A percentile compares a stretch with the other conserved stretches of the same genome.
These are phyloP conservation scores for Aspergillus intermedius DNA, from an alignment of 2,329 filamentous ascomycete genomes.

Conservation along the genomic window DNA sequence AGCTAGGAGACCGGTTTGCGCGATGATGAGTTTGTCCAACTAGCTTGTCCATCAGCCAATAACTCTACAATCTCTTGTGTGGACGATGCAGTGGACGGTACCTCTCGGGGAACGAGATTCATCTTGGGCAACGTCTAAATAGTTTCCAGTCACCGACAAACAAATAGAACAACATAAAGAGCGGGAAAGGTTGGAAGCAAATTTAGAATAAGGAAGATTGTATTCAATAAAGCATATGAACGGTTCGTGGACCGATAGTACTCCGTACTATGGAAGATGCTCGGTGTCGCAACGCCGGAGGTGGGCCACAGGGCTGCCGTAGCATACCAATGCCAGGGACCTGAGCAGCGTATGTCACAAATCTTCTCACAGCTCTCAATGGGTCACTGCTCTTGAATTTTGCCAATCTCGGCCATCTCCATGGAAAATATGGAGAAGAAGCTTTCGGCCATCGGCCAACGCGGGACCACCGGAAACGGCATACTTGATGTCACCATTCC, in stretches of 20 bases:
- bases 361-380: too few species aligned
- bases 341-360: background rate
- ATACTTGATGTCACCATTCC: background rate
- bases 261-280: background rate
- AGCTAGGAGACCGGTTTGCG: slow-evolving; percentile 74
- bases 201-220: too few species aligned
- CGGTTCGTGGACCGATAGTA: too few species aligned
- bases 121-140: background rate
- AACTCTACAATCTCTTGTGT: too few species aligned
- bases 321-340: background rate
- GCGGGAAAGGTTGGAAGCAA: too few species aligned
- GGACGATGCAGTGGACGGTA: background rate
- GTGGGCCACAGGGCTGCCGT: background rate
- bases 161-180: background rate
- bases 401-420: background rate
- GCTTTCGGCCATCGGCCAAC: background rate
- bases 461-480: background rate
- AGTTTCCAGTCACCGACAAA: background rate
- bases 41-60: slow-evolving; percentile 30
- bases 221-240: background rate
- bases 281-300: slow-evolving; percentile 1
- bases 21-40: slow-evolving; percentile 89
- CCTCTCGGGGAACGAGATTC: background rate
- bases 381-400: too few species aligned
- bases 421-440: background rate